phyloP scores from a whole-genome alignment of 176 grass and related monocot genomes.

The Pharus latifolius region DNA sequence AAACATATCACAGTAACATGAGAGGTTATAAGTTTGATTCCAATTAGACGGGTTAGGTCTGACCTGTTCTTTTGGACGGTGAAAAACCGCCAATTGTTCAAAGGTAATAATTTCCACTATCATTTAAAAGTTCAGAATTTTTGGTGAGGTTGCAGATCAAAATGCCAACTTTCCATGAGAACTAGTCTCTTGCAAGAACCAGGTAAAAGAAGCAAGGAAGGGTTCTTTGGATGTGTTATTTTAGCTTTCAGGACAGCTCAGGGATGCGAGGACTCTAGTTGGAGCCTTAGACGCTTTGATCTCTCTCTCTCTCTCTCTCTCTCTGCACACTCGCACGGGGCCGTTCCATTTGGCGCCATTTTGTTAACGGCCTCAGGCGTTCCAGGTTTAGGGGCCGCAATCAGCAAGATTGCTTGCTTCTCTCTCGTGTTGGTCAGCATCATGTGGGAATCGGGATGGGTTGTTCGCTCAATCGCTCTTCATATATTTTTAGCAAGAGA shows the following conservation, averaged over 20 bases:
- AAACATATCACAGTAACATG: not conserved
- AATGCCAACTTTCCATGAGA: not conserved
- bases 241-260: slow-evolving; percentile 58
- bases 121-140: not conserved
- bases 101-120: not conserved
- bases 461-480: slow-evolving; percentile 19
- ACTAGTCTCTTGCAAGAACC: not conserved
- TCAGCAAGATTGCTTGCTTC: not conserved
- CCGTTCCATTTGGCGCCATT: slow-evolving; percentile 70
- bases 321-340: slow-evolving; percentile 5
- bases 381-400: not conserved
- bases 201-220: not conserved
- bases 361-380: slow-evolving; percentile 8
- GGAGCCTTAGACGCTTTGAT: slow-evolving; percentile 31
- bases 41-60: not conserved
- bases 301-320: not conserved
- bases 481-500: not conserved
- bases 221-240: slow-evolving; percentile 3
- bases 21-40: not conserved
- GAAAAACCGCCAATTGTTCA: not conserved
- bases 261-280: slow-evolving; percentile 51
- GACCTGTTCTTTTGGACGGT: not conserved
- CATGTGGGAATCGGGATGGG: slow-evolving; percentile 22
- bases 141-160: not conserved
- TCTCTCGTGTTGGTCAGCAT: slow-evolving; percentile 13